A percentile compares a stretch with the other conserved stretches of the same genome.
These are phyloP conservation scores for Mycena latifolia DNA, from an alignment of 768 basidiomycete genomes.

Conservation along the genomic window DNA sequence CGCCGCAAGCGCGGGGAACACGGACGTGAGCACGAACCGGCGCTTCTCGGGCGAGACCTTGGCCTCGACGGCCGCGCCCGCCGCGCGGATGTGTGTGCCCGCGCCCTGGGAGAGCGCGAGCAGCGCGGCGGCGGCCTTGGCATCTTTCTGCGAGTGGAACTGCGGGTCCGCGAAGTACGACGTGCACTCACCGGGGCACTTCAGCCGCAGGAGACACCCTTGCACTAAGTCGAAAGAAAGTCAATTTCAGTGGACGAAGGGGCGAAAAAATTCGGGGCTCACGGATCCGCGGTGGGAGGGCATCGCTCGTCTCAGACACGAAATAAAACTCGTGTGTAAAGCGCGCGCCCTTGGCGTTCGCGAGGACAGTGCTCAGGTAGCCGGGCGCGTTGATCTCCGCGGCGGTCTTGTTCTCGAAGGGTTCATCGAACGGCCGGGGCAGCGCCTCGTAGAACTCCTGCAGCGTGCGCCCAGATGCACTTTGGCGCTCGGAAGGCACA, in stretches of 20 bases:
- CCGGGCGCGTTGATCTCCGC: constrained; percentile 66
- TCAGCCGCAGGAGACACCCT: constrained; percentile 73
- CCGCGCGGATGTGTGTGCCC: constrained; percentile 64
- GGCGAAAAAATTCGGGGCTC: no score
- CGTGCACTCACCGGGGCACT: constrained; percentile 61
- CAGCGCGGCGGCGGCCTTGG: constrained; percentile 77
- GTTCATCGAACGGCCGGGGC: constrained; percentile 72
- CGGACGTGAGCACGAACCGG: constrained; percentile 55
- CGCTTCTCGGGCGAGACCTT: constrained; percentile 61
- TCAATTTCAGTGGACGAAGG: no score
- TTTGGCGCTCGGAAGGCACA: background rate
- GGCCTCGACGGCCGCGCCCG: constrained; percentile 56
- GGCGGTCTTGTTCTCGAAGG: constrained; percentile 58
- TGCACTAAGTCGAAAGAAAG: constrained; percentile 59
- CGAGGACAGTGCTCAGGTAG: constrained; percentile 65
- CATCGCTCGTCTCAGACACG: constrained; percentile 54
- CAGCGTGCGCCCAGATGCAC: constrained; percentile 42
- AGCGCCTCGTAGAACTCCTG: constrained; percentile 75
- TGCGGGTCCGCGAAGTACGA: constrained; percentile 75
- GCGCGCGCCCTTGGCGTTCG: constrained; percentile 64
- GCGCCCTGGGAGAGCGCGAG: constrained; percentile 74
- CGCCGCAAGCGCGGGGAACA: constrained; percentile 58
- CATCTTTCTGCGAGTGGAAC: constrained; percentile 72
- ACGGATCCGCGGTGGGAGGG: constrained; percentile 49
- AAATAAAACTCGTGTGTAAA: constrained; percentile 49